phyloP scores from a whole-genome alignment of 495 filamentous ascomycete species.

The Hypoxylon subgilvum region DNA sequence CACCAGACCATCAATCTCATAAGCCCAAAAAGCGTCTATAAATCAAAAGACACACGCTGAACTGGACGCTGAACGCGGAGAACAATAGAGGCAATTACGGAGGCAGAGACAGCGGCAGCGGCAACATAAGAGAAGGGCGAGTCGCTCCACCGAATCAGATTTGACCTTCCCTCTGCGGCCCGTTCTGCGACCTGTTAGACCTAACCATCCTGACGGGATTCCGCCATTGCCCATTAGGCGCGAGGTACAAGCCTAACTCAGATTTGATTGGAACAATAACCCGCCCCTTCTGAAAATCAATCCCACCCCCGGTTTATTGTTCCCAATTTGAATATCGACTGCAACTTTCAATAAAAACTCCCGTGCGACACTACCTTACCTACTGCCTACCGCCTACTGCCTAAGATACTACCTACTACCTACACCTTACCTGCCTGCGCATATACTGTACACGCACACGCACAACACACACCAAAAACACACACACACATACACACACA shows the following conservation, averaged over 20 bases:
- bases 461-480: background rate
- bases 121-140: constrained; percentile 9
- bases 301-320: constrained; percentile 6
- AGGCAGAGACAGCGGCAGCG: too few species aligned
- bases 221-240: constrained; percentile 39
- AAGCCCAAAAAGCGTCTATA: constrained; percentile 12
- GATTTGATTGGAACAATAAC: constrained; percentile 36
- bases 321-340: constrained; percentile 28
- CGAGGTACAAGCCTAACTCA: constrained; percentile 34
- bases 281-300: constrained; percentile 6
- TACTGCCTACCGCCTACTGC: too few species aligned
- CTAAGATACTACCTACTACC: too few species aligned
- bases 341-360: constrained; percentile 19
- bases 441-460: background rate
- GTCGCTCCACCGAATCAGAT: constrained; percentile 35
- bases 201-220: constrained; percentile 39
- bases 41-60: background rate
- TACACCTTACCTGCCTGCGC: background rate
- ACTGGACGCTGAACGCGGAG: too few species aligned
- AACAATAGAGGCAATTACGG: too few species aligned
- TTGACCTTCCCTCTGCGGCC: constrained; percentile 36
- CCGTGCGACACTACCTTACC: constrained; percentile 16
- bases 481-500: too few species aligned
- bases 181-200: constrained; percentile 38
- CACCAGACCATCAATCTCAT: background rate